Evolutionary conservation across 169 alveolate genomes (phyloP), one percentile per base, ranked within the genome.

Genomic region (Eimeria acervulina): DNA sequence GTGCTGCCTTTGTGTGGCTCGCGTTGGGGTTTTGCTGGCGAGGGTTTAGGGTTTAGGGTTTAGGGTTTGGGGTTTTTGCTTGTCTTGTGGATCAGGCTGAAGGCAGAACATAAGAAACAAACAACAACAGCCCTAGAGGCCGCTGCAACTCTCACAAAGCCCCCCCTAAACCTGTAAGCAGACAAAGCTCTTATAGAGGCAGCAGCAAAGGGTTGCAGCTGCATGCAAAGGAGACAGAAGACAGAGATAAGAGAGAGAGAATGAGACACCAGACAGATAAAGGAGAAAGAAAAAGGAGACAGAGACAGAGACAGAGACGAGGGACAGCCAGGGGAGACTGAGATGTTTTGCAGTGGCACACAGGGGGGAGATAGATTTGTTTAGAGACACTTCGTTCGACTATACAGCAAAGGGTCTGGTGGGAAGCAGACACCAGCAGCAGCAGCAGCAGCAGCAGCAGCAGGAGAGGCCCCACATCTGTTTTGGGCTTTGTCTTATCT

Each of bases 151-250:
- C 52, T 52, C n/a, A 23, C 52, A 72, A 72, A 36, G 47, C 28
- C 52, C 52, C 84, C 84, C 84, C 23, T 72, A 13, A 72, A 72
- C 52, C 84, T 72, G 84, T 72, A 72, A 12, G 84, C 74, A 59
- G 19, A 0, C 68, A 59, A 19, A 59, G 26, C 59, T 51, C 68
- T 59, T 59, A 19, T 15, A n/a, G 0, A 6, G 5, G 36, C 2
- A 26, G 74, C 74, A 26, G 74, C 74, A 63, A 17, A 59, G 68
- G 19, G 68, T 13, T 19, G n/a, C 68, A 59, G 81, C 40, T 28
- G 44, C 44, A 70, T 12, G 28, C 6, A 21, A 28, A 55, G 66
- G 66, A 55, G 66, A 19, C 66, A 55, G n/a, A 13, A 7, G 66
- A 55, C 66, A 17, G 66, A 55, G n/a, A 55, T 4, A 55, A 19